Evolutionary conservation across 129 eudicot species (phyloP).

Genomic region (Arctium minus): DNA sequence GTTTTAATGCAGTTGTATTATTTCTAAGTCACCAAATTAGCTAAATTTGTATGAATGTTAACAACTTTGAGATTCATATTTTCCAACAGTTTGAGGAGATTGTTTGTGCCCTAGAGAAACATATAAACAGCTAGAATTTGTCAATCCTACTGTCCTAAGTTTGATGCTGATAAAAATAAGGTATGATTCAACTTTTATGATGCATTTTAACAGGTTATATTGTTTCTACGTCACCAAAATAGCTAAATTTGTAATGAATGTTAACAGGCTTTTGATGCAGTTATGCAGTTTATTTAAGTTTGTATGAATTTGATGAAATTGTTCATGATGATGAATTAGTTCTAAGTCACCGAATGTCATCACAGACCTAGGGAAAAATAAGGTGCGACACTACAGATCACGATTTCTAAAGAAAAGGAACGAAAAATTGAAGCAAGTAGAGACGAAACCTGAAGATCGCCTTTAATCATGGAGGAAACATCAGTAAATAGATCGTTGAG

Average conservation of each 20-base stretch:
- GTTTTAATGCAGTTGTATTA: too few relatives aligned
- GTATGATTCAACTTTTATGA: background rate
- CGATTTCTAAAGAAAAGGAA: background rate
- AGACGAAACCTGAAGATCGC: conserved; percentile 68
- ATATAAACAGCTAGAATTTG: background rate
- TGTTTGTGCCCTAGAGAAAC: conserved; percentile 69
- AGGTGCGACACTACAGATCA: background rate
- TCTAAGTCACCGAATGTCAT: background rate
- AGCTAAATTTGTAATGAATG: too few relatives aligned
- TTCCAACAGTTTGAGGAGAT: conserved; percentile 76
- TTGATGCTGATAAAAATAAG: background rate
- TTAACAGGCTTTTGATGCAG: too few relatives aligned
- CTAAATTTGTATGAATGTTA: too few relatives aligned
- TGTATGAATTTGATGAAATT: background rate
- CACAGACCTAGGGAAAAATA: background rate
- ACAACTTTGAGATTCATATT: conserved; percentile 74
- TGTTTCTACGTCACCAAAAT: background rate
- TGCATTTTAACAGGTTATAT: background rate
- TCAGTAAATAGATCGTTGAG: conserved; percentile 59
- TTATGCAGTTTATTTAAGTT: background rate
- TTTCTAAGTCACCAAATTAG: too few relatives aligned
- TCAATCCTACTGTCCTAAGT: background rate
- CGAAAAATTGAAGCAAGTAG: background rate
- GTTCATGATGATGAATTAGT: background rate
- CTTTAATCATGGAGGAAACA: conserved; percentile 69